Percentiles rank a stretch among this genome's conserved stretches.
Conservation (phyloP, 345 rosid genomes). For the Moricandia arvensis region DNA sequence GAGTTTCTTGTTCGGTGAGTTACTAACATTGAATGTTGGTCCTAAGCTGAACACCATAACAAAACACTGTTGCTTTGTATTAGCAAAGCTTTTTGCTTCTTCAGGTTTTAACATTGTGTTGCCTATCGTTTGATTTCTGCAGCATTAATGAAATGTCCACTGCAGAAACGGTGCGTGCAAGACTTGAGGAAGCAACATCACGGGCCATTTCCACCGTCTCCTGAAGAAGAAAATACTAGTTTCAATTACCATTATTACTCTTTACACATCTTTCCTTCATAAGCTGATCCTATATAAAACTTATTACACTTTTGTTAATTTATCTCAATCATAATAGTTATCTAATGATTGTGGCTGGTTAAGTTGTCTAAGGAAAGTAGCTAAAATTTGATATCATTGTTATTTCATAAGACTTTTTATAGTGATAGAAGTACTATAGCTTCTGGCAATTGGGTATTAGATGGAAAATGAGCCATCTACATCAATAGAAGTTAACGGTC, state of each 20-base stretch:
- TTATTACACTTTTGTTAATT: neutral
- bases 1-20: slow-evolving; percentile 73
- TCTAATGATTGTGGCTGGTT: neutral
- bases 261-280: neutral
- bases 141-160: slow-evolving; percentile 58
- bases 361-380: neutral
- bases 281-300: neutral
- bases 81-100: neutral
- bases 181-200: slow-evolving; percentile 56
- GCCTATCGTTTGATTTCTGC: slow-evolving; percentile 35
- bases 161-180: slow-evolving; percentile 47
- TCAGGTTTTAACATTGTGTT: slow-evolving; percentile 5
- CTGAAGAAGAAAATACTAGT: neutral
- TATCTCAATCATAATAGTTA: neutral
- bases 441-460: neutral
- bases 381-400: neutral
- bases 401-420: neutral
- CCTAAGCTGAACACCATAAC: too few species aligned
- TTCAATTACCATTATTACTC: neutral
- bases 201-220: slow-evolving; percentile 6
- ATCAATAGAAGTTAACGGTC: too few species aligned
- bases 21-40: too few species aligned
- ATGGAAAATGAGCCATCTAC: too few species aligned
- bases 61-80: neutral
- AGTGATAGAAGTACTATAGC: too few species aligned